Evolutionary conservation across 2,329 filamentous ascomycete genomes (phyloP).

Genomic region (Rasamsonia emersonii): DNA sequence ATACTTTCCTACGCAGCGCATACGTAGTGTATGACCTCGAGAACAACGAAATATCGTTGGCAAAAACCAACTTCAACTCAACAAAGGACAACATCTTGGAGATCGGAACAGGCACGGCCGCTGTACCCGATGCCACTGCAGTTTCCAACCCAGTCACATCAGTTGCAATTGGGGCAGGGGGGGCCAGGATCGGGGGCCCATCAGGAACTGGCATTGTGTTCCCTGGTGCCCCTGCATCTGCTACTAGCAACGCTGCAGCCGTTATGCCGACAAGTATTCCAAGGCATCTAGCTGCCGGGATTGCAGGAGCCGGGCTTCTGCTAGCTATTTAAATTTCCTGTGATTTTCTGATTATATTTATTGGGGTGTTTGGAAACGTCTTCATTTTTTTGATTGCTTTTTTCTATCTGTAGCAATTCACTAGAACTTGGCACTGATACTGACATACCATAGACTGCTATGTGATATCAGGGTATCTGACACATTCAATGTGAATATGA

Average conservation of each 20-base stretch:
- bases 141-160: conserved; percentile 44
- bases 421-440: not conserved
- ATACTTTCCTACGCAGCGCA: conserved; percentile 55
- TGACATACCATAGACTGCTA: not conserved
- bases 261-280: conserved; percentile 12
- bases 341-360: conserved; percentile 1
- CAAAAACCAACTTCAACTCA: conserved; percentile 53
- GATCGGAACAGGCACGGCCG: conserved; percentile 41
- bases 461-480: too few species aligned
- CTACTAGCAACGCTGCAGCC: conserved; percentile 12
- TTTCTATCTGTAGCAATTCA: not conserved
- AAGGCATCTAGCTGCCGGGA: conserved; percentile 12
- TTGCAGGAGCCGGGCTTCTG: conserved; percentile 17
- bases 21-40: conserved; percentile 56
- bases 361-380: not conserved
- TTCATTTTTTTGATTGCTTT: not conserved
- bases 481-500: too few species aligned
- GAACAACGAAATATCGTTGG: conserved; percentile 53
- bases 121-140: conserved; percentile 46
- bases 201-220: conserved; percentile 10
- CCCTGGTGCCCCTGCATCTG: conserved; percentile 11
- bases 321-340: too few species aligned
- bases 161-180: conserved; percentile 33
- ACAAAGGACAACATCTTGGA: conserved; percentile 43
- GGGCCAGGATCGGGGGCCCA: conserved; percentile 32